Conservation (phyloP, 257 asterid genomes). For the Solanum commersonii region DNA sequence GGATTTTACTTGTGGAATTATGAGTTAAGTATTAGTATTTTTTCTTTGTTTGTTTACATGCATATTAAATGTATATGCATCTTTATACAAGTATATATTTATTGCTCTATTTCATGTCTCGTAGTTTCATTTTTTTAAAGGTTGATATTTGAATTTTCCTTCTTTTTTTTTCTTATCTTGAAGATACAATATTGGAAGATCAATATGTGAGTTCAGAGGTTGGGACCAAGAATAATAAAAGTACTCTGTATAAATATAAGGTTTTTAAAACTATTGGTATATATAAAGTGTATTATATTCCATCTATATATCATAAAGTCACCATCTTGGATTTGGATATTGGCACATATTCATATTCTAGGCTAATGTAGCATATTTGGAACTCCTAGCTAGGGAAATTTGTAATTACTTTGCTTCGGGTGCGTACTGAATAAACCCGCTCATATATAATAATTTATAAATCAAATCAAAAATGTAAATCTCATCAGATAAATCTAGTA, state of each 20-base stretch:
- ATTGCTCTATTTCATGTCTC: neutral
- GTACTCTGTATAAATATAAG: neutral
- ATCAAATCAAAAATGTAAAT: too few species aligned
- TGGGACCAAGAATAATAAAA: neutral
- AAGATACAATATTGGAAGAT: neutral
- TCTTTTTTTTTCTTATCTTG: neutral
- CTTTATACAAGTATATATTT: neutral
- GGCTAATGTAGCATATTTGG: neutral
- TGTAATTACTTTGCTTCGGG: neutral
- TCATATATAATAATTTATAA: neutral
- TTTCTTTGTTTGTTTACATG: neutral
- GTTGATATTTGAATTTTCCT: neutral
- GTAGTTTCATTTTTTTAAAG: neutral
- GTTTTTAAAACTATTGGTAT: neutral
- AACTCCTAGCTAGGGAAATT: neutral
- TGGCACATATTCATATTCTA: neutral
- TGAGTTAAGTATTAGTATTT: too few species aligned
- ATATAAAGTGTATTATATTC: neutral
- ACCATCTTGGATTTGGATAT: neutral
- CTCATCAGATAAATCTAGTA: too few species aligned
- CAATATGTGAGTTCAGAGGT: neutral
- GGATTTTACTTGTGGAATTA: too few species aligned
- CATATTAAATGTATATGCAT: neutral
- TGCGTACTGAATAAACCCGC: neutral
- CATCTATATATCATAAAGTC: neutral